Evolutionary conservation across 2,329 filamentous ascomycete species (phyloP), one percentile per base, ranked within the genome.

Genomic region (Rhinocladiella similis): DNA sequence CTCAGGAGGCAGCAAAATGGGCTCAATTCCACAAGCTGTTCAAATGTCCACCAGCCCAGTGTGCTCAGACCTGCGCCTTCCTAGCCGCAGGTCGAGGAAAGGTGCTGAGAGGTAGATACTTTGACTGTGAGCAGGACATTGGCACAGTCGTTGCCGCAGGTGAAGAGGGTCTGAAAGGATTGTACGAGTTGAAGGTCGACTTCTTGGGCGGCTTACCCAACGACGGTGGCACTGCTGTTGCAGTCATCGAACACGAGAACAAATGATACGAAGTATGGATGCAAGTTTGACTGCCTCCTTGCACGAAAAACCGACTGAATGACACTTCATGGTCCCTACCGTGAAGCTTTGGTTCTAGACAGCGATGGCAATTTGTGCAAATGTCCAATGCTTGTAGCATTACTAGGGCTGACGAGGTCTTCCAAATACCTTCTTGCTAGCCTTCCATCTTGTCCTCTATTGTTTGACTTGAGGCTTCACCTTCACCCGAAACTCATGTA

Each of bases 241-340:
- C 50, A 61, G 22, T 57, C 7, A 25, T 25, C 22, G 22, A 25
- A 25, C 22, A 25, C 22, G 50, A 20, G 25, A 29, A 29, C 58
- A 55, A 35, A 61, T 58, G 52, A 56, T 55, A 20, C 50, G 50
- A 20, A 55, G 46, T 33, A 53, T 54, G 48, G 22, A 25, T 5
- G 7, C 22, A 25, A 7, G 22, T 7, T 25, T 25, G 7, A 25
- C 22, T 25, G 7, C 22, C 22, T 25, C 22, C 22, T 25, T 25
- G 22, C 7, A 25, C 22, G n/a, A n/a, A n/a, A n/a, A n/a, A n/a
- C n/a, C n/a, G n/a, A n/a, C n/a, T n/a, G n/a, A n/a, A n/a, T n/a
- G n/a, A n/a, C n/a, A n/a, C n/a, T n/a, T n/a, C n/a, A n/a, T n/a
- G n/a, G n/a, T n/a, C n/a, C n/a, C n/a, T n/a, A n/a, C n/a, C n/a